Evolutionary conservation across 345 rosid genomes (phyloP).

Genomic region (Pistacia integerrima): DNA sequence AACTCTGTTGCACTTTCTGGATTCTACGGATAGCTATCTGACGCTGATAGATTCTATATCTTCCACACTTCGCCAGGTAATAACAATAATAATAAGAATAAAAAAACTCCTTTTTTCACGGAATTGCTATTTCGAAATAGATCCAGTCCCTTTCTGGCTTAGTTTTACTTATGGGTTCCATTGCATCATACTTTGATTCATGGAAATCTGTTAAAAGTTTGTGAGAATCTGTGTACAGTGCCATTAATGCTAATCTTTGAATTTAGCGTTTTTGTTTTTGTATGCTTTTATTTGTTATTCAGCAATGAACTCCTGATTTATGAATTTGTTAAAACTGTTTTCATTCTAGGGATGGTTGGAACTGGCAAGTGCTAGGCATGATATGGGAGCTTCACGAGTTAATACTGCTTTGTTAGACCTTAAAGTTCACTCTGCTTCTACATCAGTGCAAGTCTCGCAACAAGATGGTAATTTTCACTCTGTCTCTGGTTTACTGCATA

Average conservation of each 20-base stretch:
- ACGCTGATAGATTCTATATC: slow-evolving; percentile 60
- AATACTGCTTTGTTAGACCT: slow-evolving; percentile 74
- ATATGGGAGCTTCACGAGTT: slow-evolving; percentile 89
- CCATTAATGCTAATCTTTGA: neutral
- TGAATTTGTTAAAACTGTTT: neutral
- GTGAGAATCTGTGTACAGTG: neutral
- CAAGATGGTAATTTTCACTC: slow-evolving; percentile 36
- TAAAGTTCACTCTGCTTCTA: slow-evolving; percentile 71
- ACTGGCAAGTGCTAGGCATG: slow-evolving; percentile 82
- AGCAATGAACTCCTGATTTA: neutral
- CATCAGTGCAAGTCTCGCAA: slow-evolving; percentile 51
- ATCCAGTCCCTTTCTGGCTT: slow-evolving; percentile 13
- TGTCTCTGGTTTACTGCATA: neutral
- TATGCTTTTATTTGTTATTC: neutral
- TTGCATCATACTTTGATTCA: neutral
- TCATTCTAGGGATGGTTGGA: slow-evolving; percentile 86
- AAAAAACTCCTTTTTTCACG: neutral
- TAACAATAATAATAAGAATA: neutral
- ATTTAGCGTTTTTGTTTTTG: neutral
- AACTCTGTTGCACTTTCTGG: slow-evolving; percentile 61
- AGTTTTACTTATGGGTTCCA: slow-evolving; percentile 2
- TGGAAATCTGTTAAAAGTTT: neutral
- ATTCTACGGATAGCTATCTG: slow-evolving; percentile 73
- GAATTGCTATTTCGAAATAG: neutral
- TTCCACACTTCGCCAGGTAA: slow-evolving; percentile 79